Evolutionary conservation across 2,329 filamentous ascomycete genomes (phyloP), one percentile per base, ranked within the genome.

Genomic region (Thermoascus crustaceus): DNA sequence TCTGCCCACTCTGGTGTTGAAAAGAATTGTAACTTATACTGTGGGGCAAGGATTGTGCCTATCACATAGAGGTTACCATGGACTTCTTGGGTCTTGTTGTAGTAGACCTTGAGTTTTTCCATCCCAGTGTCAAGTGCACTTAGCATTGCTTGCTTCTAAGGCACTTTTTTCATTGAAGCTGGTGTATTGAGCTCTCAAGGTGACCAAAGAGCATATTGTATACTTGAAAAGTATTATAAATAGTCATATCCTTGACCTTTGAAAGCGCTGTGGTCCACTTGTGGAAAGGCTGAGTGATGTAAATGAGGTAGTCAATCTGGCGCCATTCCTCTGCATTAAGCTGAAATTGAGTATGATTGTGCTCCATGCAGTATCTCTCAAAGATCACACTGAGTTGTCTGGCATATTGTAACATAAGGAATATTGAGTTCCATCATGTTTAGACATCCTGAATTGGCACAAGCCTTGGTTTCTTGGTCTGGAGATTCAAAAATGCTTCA

Each of bases 131-230:
- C 1, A 7, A 49, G 33, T 1, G 41, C 23, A 3, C n/a, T 1
- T n/a, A 42, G 35, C n/a, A 49, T 47, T 7, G 18, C 2, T 31
- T 25, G 24, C 19, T 49, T 47, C 35, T 17, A 46, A 7, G 4
- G n/a, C 10, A 45, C n/a, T 32, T 18, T 23, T 50, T 50, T 22
- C 20, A 14, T 23, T 10, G 1, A 3, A 48, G 40, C 23, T 44
- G 19, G 1, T 7, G 7, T 3, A 36, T 44, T 4, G 27, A 36
- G 11, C 22, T 22, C 9, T 47, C 29, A 25, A 45, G 29, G 32
- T 49, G 22, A 1, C 31, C n/a, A 22, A 49, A 50, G 0, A 48
- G 39, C 5, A 26, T 34, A 17, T 49, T 46, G 10, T 48, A 49
- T 32, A 42, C 46, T 6, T 25, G 29, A 25, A 44, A 50, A 9